phyloP scores from a whole-genome alignment of 169 alveolate species.

The Cryptosporidium ubiquitum region DNA sequence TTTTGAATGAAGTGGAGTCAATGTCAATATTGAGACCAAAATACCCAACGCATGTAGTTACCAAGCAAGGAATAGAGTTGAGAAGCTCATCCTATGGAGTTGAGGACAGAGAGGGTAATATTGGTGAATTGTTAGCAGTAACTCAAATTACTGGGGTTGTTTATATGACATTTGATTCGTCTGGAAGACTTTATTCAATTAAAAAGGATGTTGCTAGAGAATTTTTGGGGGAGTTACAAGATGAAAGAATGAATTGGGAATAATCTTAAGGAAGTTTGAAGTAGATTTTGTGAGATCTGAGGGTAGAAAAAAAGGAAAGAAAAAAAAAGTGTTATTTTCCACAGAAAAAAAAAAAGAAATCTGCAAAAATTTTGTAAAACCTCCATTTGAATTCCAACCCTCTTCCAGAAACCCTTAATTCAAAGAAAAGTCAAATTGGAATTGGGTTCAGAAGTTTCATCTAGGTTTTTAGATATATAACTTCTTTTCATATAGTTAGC shows the following conservation, averaged over 20 bases:
- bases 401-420: too few species aligned
- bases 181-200: constrained; percentile 60
- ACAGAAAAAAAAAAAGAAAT: background rate
- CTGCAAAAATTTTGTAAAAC: background rate
- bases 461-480: background rate
- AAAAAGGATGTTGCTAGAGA: constrained; percentile 40
- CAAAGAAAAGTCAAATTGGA: background rate
- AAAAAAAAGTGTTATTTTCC: too few species aligned
- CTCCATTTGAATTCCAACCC: background rate
- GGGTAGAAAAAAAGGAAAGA: background rate
- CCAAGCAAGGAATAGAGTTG: constrained; percentile 35
- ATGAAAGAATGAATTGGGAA: constrained; percentile 65
- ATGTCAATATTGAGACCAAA: constrained; percentile 42
- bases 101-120: constrained; percentile 47
- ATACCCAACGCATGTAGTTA: constrained; percentile 68
- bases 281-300: background rate
- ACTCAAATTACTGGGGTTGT: constrained; percentile 66
- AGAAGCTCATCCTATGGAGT: constrained; percentile 68
- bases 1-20: constrained; percentile 3
- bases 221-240: constrained; percentile 54
- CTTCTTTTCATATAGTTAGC: too few species aligned
- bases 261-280: background rate
- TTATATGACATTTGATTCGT: constrained; percentile 62
- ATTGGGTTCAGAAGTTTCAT: background rate
- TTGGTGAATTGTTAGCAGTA: constrained; percentile 51